A percentile compares a stretch with the other conserved stretches of the same genome.
Conservation (phyloP, 2,329 filamentous ascomycete species). For the Neurospora sp. region DNA sequence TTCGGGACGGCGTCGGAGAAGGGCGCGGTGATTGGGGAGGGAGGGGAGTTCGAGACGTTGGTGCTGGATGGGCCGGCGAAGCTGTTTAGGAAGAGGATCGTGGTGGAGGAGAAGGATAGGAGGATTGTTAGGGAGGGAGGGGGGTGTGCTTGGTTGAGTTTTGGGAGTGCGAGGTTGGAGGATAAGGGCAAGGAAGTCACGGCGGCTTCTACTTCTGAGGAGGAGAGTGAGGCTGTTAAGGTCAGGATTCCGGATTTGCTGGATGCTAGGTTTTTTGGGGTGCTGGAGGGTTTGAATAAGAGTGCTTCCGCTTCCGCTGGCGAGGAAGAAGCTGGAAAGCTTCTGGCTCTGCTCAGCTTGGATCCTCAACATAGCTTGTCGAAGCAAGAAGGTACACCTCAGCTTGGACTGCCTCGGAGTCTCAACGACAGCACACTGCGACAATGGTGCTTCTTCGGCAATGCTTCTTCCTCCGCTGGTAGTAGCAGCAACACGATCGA, state of each 20-base stretch:
- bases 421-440: conserved; percentile 15
- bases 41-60: conserved; percentile 92
- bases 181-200: conserved; percentile 24
- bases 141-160: conserved; percentile 63
- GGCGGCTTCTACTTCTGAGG: not conserved
- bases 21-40: conserved; percentile 78
- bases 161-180: conserved; percentile 47
- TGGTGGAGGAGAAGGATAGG: conserved; percentile 44
- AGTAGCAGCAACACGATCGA: conserved; percentile 25
- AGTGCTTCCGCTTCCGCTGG: not conserved
- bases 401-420: conserved; percentile 2
- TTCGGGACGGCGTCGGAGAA: conserved; percentile 52
- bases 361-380: not conserved
- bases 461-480: conserved; percentile 6
- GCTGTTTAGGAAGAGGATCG: conserved; percentile 65
- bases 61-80: conserved; percentile 67
- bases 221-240: not conserved
- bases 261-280: conserved; percentile 47
- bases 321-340: not conserved
- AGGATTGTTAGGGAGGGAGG: conserved; percentile 57
- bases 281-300: conserved; percentile 26
- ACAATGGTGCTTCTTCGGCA: conserved; percentile 28
- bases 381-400: not conserved
- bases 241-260: conserved; percentile 53
- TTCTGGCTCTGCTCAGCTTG: not conserved